Conservation (phyloP, 768 basidiomycete species). For the Trichaptum fuscoviolaceum region DNA sequence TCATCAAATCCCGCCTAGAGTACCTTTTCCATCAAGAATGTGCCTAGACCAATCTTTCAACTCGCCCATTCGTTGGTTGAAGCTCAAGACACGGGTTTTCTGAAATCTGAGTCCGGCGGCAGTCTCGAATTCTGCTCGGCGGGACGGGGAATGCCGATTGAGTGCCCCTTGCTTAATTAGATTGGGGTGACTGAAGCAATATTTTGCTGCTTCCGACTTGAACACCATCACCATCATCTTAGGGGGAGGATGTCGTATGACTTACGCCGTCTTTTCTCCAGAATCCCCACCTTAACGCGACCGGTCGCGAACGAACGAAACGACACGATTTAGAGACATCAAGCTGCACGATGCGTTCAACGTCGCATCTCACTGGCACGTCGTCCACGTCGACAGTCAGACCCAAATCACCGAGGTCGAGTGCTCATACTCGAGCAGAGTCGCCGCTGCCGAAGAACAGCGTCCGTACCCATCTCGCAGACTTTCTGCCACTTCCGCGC, state of each 20-base stretch:
- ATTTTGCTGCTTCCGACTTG: background rate
- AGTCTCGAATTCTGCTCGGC: background rate
- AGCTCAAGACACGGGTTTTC: too few species aligned
- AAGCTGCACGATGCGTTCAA: background rate
- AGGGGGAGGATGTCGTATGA: background rate
- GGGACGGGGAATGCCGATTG: background rate
- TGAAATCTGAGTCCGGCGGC: too few species aligned
- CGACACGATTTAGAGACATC: background rate
- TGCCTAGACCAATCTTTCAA: too few species aligned
- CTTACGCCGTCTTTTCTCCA: background rate
- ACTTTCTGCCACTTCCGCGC: conserved; percentile 38
- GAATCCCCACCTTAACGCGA: background rate
- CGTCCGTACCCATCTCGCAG: conserved; percentile 12
- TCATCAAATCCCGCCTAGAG: too few species aligned
- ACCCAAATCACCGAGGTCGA: background rate
- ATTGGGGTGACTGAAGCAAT: background rate
- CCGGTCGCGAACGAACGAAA: background rate
- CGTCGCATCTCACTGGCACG: background rate
- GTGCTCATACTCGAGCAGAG: background rate
- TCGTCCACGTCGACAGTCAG: conserved; percentile 1
- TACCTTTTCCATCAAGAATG: too few species aligned
- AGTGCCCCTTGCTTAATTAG: background rate
- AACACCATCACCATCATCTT: background rate
- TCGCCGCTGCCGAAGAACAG: background rate
- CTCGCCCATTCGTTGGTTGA: too few species aligned